Base-by-base conservation (phyloP, 805 yeast species). In the Candida montana region DNA sequence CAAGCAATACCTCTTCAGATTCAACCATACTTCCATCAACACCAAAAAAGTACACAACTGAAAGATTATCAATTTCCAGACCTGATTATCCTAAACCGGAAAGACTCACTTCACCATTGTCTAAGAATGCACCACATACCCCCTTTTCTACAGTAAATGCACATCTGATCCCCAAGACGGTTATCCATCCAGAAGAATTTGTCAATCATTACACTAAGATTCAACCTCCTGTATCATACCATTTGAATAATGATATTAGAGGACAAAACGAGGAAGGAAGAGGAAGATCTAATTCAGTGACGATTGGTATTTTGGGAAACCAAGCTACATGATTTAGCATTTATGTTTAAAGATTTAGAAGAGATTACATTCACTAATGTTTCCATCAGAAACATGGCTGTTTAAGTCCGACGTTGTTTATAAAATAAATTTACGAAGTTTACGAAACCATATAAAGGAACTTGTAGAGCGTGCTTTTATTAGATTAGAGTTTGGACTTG, bases 121-220 rank as follows among this genome's bases (percentile, higher is more conserved):
- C 58, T 0, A 53, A 47, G 26, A 52, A 62, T 49, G 68, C 69
- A 4, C 68, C 69, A 29, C 47, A 52, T 35, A 52, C 64, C 4
- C 59, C 59, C 9, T 40, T 55, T 33, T 55, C 67, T 2, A 59
- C 54, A 5, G 34, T 51, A 7, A 52, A 51, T 42, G 58, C 65
- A 0, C 66, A 61, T 43, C 30, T 58, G 37, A 34, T 44, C 8
- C 47, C 46, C 2, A 44, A 40, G 7, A 26, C 39, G 16, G 33
- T 28, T 12, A 13, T 17, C 3, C 32, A 37, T 18, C 20, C 41
- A 2, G 33, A 35, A 11, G 40, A 45, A 28, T 61, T 39, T 49
- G 53, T 46, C 31, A 74, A 73, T 45, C 79, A 74, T 47, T 72
- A 72, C 52, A 63, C 63, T 37, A 72, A 69, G 41, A 69, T 65